Conservation (phyloP, 139 green algal species). For the Axilococcus clingmanii region DNA sequence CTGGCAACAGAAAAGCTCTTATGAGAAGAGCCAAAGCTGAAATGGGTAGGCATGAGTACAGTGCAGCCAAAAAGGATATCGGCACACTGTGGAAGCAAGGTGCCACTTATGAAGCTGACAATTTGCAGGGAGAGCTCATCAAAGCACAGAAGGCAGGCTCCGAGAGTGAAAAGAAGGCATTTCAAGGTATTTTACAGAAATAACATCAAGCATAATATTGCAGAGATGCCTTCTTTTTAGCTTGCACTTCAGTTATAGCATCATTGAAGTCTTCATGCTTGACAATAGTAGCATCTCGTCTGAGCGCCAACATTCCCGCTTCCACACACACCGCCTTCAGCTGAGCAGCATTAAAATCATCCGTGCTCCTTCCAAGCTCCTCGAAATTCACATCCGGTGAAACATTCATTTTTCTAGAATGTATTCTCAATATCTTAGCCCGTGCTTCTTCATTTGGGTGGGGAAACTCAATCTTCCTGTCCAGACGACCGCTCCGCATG, state of each 20-base stretch:
- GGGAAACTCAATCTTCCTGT: slow-evolving; percentile 99
- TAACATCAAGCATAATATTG: slow-evolving; percentile 77
- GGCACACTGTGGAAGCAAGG: not conserved
- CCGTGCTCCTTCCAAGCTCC: slow-evolving; percentile 88
- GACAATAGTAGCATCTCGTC: slow-evolving; percentile 85
- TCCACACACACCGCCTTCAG: slow-evolving; percentile 94
- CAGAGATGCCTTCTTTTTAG: slow-evolving; percentile 98
- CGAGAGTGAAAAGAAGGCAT: too few relatives aligned
- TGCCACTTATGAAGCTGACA: too few relatives aligned
- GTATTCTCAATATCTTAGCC: slow-evolving; percentile 92
- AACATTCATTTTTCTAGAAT: slow-evolving; percentile 78
- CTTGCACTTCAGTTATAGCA: slow-evolving; percentile 93
- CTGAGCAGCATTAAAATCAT: slow-evolving; percentile 99
- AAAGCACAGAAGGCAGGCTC: too few relatives aligned
- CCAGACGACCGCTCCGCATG: slow-evolving; percentile 88
- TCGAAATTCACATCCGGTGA: slow-evolving; percentile 93
- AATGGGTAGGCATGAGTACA: slow-evolving; percentile 26
- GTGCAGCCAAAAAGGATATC: slow-evolving; percentile 12
- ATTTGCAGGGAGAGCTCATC: too few relatives aligned
- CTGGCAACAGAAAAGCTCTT: slow-evolving; percentile 33
- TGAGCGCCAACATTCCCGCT: slow-evolving; percentile 96
- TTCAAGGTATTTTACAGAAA: not conserved
- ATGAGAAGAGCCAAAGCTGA: slow-evolving; percentile 33
- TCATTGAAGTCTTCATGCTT: slow-evolving; percentile 99
- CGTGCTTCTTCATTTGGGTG: slow-evolving; percentile 94